phyloP scores from a whole-genome alignment of 805 yeast genomes.

The Metschnikowia henanensis region DNA sequence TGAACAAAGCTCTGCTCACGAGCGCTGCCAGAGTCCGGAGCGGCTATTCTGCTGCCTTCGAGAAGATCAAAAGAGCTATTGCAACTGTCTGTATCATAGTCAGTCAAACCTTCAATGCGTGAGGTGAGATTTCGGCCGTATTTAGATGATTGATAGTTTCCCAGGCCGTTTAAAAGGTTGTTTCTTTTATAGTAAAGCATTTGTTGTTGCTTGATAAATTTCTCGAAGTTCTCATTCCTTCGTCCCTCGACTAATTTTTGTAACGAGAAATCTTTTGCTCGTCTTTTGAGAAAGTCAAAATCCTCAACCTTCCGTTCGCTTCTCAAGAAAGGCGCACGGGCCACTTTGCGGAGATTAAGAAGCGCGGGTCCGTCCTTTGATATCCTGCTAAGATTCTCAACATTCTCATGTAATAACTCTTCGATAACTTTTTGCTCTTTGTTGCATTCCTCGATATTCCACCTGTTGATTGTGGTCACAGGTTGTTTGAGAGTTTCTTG shows the following conservation, averaged over 20 bases:
- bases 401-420: slow-evolving; percentile 2
- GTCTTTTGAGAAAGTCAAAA: slow-evolving; percentile 12
- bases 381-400: too few relatives aligned
- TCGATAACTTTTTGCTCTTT: slow-evolving; percentile 26
- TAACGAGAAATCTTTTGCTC: slow-evolving; percentile 22
- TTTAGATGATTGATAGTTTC: slow-evolving; percentile 9
- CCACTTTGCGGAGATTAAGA: slow-evolving; percentile 16
- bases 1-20: slow-evolving; percentile 3
- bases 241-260: slow-evolving; percentile 30
- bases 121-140: slow-evolving; percentile 8
- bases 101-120: slow-evolving; percentile 19
- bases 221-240: slow-evolving; percentile 21
- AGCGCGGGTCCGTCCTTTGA: slow-evolving; percentile 7
- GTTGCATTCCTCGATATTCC: slow-evolving; percentile 33
- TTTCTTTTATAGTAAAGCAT: slow-evolving; percentile 21
- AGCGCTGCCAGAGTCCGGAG: neutral
- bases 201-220: slow-evolving; percentile 27
- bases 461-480: slow-evolving; percentile 29
- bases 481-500: slow-evolving; percentile 16
- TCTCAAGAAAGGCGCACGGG: slow-evolving; percentile 14
- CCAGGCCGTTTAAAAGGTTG: slow-evolving; percentile 10
- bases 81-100: slow-evolving; percentile 18
- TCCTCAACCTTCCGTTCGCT: slow-evolving; percentile 13
- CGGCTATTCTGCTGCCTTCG: slow-evolving; percentile 1
- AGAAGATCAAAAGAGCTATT: slow-evolving; percentile 15